Evolutionary conservation across 1,139 yeast genomes (phyloP).

Genomic region (Blastobotrys arbuscula): DNA sequence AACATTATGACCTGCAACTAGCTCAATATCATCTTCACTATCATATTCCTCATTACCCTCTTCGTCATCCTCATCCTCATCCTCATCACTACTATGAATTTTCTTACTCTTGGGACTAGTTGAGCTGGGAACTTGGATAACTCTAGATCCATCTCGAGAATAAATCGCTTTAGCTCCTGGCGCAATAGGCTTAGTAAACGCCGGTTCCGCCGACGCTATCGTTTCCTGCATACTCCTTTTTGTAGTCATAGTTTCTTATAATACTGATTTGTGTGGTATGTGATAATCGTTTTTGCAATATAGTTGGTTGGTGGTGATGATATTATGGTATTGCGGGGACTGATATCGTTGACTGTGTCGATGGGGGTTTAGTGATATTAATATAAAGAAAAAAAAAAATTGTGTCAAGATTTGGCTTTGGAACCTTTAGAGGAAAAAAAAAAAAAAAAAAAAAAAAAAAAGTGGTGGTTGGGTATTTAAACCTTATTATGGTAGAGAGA

Average conservation of each 20-base stretch:
- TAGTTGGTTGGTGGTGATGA: too few relatives aligned
- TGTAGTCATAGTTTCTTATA: too few relatives aligned
- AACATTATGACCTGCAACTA: conserved; percentile 51
- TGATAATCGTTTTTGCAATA: too few relatives aligned
- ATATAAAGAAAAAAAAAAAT: not conserved
- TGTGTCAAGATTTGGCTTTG: not conserved
- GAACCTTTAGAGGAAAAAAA: not conserved
- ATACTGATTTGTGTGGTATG: not conserved
- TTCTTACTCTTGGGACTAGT: conserved; percentile 17
- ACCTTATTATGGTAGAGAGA: not conserved
- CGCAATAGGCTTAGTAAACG: conserved; percentile 21
- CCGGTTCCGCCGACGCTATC: conserved; percentile 23
- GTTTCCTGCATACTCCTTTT: conserved; percentile 5
- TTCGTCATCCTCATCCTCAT: conserved; percentile 2
- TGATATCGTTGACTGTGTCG: not conserved
- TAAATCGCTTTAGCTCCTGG: conserved; percentile 27
- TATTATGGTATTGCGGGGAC: too few relatives aligned
- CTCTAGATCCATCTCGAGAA: conserved; percentile 27
- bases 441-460: not conserved
- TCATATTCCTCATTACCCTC: conserved; percentile 17
- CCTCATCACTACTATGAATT: not conserved
- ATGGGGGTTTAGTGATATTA: not conserved
- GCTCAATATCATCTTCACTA: conserved; percentile 27
- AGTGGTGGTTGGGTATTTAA: not conserved
- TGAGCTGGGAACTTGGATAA: conserved; percentile 22